Evolutionary conservation across 1,139 yeast species (phyloP).

Genomic region (Lodderomyces oxycetoniae): DNA sequence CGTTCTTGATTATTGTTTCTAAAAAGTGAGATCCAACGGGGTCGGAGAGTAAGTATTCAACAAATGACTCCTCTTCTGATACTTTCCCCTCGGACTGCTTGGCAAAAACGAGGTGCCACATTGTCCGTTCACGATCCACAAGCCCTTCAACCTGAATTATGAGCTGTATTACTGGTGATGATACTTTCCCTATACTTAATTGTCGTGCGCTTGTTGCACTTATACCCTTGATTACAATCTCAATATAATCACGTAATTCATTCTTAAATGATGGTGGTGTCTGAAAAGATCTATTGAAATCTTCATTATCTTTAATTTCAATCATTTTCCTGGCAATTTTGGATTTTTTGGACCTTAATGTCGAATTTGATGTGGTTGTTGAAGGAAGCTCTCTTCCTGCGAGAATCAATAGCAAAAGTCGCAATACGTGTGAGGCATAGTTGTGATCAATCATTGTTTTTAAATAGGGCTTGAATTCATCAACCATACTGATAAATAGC

Average conservation of each 20-base stretch:
- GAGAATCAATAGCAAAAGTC: slow-evolving; percentile 65
- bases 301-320: slow-evolving; percentile 74
- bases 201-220: slow-evolving; percentile 56
- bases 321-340: slow-evolving; percentile 91
- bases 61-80: slow-evolving; percentile 69
- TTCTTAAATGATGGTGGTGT: slow-evolving; percentile 68
- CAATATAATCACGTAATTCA: slow-evolving; percentile 48
- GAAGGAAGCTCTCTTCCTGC: slow-evolving; percentile 83
- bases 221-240: slow-evolving; percentile 34
- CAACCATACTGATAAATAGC: slow-evolving; percentile 57
- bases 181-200: slow-evolving; percentile 69
- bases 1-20: slow-evolving; percentile 59
- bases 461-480: slow-evolving; percentile 61
- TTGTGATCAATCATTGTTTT: slow-evolving; percentile 62
- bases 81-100: slow-evolving; percentile 46
- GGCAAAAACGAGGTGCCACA: slow-evolving; percentile 56
- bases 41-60: slow-evolving; percentile 79
- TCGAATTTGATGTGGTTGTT: slow-evolving; percentile 64
- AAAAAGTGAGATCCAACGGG: slow-evolving; percentile 90
- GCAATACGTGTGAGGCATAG: slow-evolving; percentile 83
- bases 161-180: slow-evolving; percentile 85
- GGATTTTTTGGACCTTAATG: slow-evolving; percentile 79
- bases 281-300: slow-evolving; percentile 61
- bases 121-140: slow-evolving; percentile 61
- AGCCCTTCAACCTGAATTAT: slow-evolving; percentile 79